phyloP scores from a whole-genome alignment of 2,329 filamentous ascomycete genomes.

The Emergomyces pasteurianus region DNA sequence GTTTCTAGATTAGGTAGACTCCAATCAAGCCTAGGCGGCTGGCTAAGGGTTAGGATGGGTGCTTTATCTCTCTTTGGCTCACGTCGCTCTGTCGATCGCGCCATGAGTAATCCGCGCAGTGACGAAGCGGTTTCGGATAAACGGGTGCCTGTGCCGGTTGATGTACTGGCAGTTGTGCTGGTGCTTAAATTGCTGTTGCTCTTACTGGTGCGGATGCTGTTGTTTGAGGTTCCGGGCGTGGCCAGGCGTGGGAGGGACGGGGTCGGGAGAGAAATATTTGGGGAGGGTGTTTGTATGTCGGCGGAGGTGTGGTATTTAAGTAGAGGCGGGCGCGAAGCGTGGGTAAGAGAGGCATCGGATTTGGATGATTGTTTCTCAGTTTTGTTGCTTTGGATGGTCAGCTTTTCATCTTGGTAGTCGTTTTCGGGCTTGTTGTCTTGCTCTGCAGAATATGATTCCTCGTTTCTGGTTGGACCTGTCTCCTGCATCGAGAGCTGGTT shows the following conservation, averaged over 20 bases:
- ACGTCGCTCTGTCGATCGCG: slow-evolving; percentile 13
- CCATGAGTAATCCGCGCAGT: slow-evolving; percentile 23
- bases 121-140: slow-evolving; percentile 24
- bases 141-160: not conserved
- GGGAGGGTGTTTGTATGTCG: not conserved
- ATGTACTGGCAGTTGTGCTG: slow-evolving; percentile 23
- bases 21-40: slow-evolving; percentile 5
- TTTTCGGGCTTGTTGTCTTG: not conserved
- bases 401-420: not conserved
- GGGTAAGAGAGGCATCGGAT: not conserved
- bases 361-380: not conserved
- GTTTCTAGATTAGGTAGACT: not conserved
- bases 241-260: not conserved
- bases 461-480: slow-evolving; percentile 10
- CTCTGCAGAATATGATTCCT: not conserved
- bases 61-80: not conserved
- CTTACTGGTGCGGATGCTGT: slow-evolving; percentile 1
- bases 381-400: not conserved
- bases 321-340: not conserved
- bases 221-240: not conserved
- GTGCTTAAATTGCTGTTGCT: slow-evolving; percentile 24
- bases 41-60: not conserved
- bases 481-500: slow-evolving; percentile 27
- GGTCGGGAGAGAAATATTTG: not conserved
- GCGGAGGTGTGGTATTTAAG: not conserved